A percentile compares a stretch with the other conserved stretches of the same genome.
Conservation (phyloP, 345 rosid species). For the Linum lewisii region DNA sequence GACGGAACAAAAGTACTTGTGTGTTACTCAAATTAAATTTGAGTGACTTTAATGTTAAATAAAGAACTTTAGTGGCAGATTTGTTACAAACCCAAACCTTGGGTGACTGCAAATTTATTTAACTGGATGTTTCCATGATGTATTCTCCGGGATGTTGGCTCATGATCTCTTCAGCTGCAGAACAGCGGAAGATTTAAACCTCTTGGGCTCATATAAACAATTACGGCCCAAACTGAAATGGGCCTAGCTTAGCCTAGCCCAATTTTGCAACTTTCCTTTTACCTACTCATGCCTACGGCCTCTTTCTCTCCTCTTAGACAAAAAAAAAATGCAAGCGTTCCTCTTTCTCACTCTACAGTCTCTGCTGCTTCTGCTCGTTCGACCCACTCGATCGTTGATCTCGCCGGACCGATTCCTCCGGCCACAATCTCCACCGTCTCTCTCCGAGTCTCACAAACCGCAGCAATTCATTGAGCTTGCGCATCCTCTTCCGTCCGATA, state of each 20-base stretch:
- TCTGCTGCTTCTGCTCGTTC: constrained; percentile 11
- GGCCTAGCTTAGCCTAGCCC: not conserved
- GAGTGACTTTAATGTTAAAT: no score
- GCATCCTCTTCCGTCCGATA: constrained; percentile 46
- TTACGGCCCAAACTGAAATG: not conserved
- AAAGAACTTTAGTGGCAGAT: no score
- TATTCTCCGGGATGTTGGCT: no score
- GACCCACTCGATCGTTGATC: constrained; percentile 8
- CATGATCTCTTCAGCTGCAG: no score
- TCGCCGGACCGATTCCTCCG: constrained; percentile 31
- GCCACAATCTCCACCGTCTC: constrained; percentile 14
- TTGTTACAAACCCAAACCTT: no score
- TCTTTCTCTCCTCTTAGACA: not conserved
- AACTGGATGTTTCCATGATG: no score
- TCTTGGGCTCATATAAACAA: constrained; percentile 19
- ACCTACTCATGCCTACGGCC: not conserved
- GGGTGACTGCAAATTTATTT: no score
- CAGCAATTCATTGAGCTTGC: constrained; percentile 46
- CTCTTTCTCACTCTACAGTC: constrained; percentile 3
- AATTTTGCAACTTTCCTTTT: not conserved
- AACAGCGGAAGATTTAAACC: no score
- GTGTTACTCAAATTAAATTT: no score
- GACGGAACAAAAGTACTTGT: no score
- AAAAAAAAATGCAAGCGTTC: not conserved
- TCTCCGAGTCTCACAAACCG: constrained; percentile 3